Evolutionary conservation across 768 basidiomycete species (phyloP), one percentile per base, ranked within the genome.

Genomic region (Pleurotus sapidus): DNA sequence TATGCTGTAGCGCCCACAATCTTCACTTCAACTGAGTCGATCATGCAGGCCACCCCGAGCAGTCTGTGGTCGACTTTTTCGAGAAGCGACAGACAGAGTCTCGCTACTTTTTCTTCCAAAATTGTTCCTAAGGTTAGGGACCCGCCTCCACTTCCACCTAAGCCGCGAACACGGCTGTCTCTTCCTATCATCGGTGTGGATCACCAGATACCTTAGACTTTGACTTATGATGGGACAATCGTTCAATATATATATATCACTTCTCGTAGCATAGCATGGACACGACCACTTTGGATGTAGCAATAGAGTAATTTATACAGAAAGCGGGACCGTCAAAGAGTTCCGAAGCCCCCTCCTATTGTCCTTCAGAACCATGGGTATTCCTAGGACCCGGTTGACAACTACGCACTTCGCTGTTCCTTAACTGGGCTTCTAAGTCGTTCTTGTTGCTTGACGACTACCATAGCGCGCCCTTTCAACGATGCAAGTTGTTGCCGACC

Each of bases 21-120:
- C 18, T 72, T 74, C 49, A 74, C 73, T 2, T 67, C 70, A 0
- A 70, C 72, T 0, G 72, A 72, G 55, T 74, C 74, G 5, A 77
- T 74, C 38, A 34, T 70, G 46, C 65, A 68, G 15, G 68, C 65
- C 37, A 61, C 67, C 18, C 61, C 69, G 20, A 67, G 64, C 56
- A 62, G 60, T 17, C 8, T 72, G 25, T 66, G 67, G 61, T 67
- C 66, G 11, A 58, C 60, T 18, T 61, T 64, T 23, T 68, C 67
- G 0, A 62, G 68, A n/a, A 70, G 68, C 55, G 72, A 70, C 8
- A 45, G 20, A 46, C 14, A 45, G 48, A 34, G 61, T 63, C 14
- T 54, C 59, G 42, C 57, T 59, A 37, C 60, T 60, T 60, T 60
- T 64, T 64, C 57, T 34, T 3, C 30, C 11, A 34, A 34, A 34